These are phyloP conservation scores for Wickerhamiella brachini DNA, from an alignment of 805 yeast species.

Conservation along the genomic window DNA sequence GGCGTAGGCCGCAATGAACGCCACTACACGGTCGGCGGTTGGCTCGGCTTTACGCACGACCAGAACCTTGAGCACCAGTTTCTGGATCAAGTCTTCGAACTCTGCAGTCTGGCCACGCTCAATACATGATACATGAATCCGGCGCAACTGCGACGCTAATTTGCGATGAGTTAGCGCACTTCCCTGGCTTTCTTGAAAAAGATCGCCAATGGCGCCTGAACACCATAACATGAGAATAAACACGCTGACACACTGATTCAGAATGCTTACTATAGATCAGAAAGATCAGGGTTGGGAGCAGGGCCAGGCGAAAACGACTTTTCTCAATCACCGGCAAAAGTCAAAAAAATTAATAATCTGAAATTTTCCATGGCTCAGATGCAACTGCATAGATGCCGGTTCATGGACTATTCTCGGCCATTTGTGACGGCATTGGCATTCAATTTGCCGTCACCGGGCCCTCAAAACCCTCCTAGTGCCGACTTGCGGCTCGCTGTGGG, in stretches of 20 bases:
- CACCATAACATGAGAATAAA: background rate
- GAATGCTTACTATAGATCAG: no score
- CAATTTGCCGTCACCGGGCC: slow-evolving; percentile 37
- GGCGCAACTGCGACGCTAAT: slow-evolving; percentile 5
- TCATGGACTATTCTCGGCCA: slow-evolving; percentile 78
- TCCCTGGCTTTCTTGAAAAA: slow-evolving; percentile 14
- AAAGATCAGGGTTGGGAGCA: no score
- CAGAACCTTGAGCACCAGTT: slow-evolving; percentile 49
- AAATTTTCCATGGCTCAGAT: slow-evolving; percentile 22
- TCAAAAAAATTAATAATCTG: background rate
- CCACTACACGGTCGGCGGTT: slow-evolving; percentile 73
- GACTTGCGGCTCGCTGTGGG: slow-evolving; percentile 79
- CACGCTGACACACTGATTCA: no score
- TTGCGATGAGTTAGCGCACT: slow-evolving; percentile 3
- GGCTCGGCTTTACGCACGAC: slow-evolving; percentile 83
- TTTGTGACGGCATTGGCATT: slow-evolving; percentile 72
- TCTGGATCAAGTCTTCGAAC: slow-evolving; percentile 48
- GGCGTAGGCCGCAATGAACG: slow-evolving; percentile 76
- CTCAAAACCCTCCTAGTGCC: slow-evolving; percentile 30
- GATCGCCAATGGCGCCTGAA: slow-evolving; percentile 1
- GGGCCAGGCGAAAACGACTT: no score
- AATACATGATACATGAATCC: slow-evolving; percentile 4
- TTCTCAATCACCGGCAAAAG: background rate
- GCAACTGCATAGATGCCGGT: slow-evolving; percentile 83
- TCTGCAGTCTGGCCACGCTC: slow-evolving; percentile 14